Percentiles rank a stretch among this genome's conserved stretches.
Conservation (phyloP, 2,329 filamentous ascomycete genomes). For the Lachnellula subtilissima region DNA sequence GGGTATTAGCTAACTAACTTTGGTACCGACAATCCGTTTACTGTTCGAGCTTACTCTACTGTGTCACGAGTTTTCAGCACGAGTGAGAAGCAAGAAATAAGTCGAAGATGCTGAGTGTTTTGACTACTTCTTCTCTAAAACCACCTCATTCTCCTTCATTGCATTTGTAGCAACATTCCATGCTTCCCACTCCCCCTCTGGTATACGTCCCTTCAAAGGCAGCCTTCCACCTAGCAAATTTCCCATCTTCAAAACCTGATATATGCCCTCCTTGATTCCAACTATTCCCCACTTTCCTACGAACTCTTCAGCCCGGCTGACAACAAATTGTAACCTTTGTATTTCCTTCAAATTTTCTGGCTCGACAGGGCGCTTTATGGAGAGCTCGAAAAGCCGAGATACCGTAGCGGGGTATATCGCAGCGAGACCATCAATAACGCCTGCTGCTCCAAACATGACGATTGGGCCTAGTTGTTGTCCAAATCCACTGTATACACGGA, state of each 20-base stretch:
- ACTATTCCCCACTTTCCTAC: conserved; percentile 54
- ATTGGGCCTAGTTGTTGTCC: conserved; percentile 60
- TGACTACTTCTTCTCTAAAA: neutral
- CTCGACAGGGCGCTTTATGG: conserved; percentile 33
- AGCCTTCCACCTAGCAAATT: conserved; percentile 52
- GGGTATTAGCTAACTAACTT: too few relatives aligned
- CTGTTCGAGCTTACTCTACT: too few relatives aligned
- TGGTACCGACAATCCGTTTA: too few relatives aligned
- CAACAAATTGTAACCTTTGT: conserved; percentile 51
- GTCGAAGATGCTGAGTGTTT: neutral
- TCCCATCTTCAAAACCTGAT: conserved; percentile 50
- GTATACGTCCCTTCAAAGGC: conserved; percentile 51
- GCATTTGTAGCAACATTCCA: conserved; percentile 34
- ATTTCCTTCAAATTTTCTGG: conserved; percentile 42
- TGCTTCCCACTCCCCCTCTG: conserved; percentile 44
- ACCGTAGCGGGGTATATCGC: conserved; percentile 58
- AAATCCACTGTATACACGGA: conserved; percentile 57
- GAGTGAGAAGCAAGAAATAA: too few relatives aligned
- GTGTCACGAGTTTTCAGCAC: too few relatives aligned
- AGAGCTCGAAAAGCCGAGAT: conserved; percentile 48
- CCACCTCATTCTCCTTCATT: conserved; percentile 12
- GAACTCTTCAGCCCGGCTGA: conserved; percentile 55
- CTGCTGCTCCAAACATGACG: conserved; percentile 55
- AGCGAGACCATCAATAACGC: conserved; percentile 62
- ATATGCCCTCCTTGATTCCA: conserved; percentile 59